Evolutionary conservation across 2,329 filamentous ascomycete species (phyloP).

Genomic region (Myriosclerotinia curreyana): DNA sequence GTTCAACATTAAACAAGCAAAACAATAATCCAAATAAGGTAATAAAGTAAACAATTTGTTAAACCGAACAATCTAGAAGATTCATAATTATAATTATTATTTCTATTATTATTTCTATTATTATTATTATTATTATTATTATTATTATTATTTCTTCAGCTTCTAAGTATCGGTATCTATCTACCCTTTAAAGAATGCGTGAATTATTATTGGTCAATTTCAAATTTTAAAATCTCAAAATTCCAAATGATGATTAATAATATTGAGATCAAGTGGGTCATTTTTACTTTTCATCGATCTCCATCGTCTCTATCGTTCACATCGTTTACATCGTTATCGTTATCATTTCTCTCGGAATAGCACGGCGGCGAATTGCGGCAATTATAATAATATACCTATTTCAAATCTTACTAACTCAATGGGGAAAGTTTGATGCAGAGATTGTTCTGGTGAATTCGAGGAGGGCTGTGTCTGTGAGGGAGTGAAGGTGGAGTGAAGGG

Average conservation of each 20-base stretch:
- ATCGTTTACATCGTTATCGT: too few species aligned
- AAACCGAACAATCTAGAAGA: conserved; percentile 14
- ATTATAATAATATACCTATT: too few species aligned
- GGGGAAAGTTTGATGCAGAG: conserved; percentile 2
- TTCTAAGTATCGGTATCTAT: too few species aligned
- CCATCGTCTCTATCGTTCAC: too few species aligned
- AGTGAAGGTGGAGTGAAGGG: neutral
- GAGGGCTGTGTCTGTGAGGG: neutral
- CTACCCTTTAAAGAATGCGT: neutral
- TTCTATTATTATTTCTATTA: too few species aligned
- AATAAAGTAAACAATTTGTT: neutral
- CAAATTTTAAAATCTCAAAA: too few species aligned
- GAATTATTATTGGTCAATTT: neutral
- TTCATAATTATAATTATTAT: too few species aligned
- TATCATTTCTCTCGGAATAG: neutral
- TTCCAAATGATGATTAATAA: conserved; percentile 3
- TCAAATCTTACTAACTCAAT: too few species aligned
- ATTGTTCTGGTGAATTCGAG: neutral
- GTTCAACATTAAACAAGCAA: too few species aligned
- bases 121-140: too few species aligned
- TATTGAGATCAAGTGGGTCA: conserved; percentile 6
- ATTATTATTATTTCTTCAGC: too few species aligned
- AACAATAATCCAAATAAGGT: too few species aligned
- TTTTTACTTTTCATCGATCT: neutral
- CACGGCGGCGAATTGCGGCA: neutral